Conservation (phyloP, 2,329 filamentous ascomycete genomes). For the Nemania sp. region DNA sequence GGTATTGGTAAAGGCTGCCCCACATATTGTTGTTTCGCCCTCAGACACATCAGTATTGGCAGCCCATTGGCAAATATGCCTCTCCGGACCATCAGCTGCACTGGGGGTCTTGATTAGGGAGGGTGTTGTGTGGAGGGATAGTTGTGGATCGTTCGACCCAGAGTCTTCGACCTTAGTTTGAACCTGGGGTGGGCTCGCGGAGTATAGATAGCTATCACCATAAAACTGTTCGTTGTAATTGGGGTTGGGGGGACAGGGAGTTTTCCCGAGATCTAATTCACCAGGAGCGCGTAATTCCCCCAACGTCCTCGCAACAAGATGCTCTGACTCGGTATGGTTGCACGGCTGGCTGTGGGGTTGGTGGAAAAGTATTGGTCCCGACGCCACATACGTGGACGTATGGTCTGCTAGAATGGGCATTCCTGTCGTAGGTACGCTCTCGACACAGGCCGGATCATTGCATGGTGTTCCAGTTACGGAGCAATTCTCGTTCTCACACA, state of each 20-base stretch:
- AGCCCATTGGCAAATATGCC: constrained; percentile 47
- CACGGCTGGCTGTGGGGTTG: constrained; percentile 41
- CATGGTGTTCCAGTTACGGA: constrained; percentile 47
- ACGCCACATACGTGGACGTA: background rate
- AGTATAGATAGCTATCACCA: constrained; percentile 23
- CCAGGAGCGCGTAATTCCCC: constrained; percentile 46
- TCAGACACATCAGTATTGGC: constrained; percentile 27
- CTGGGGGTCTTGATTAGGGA: background rate
- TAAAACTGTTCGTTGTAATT: constrained; percentile 37
- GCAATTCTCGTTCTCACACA: constrained; percentile 49
- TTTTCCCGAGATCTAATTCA: constrained; percentile 31
- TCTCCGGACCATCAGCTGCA: background rate
- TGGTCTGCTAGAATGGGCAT: constrained; percentile 26
- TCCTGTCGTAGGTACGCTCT: constrained; percentile 22
- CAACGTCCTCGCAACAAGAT: constrained; percentile 48
- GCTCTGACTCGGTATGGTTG: constrained; percentile 50
- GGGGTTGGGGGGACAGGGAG: constrained; percentile 26
- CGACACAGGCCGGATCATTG: constrained; percentile 46
- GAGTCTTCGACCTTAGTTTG: constrained; percentile 6
- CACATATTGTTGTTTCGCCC: constrained; percentile 40
- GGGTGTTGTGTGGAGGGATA: constrained; percentile 15
- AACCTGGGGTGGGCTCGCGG: constrained; percentile 26
- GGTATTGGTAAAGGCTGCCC: constrained; percentile 42
- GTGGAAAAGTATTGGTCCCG: constrained; percentile 7
- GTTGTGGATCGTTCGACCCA: constrained; percentile 10